These are phyloP conservation scores for Cutaneotrichosporon spelunceum DNA, from an alignment of 1,284 basidiomycete species.

Conservation along the genomic window DNA sequence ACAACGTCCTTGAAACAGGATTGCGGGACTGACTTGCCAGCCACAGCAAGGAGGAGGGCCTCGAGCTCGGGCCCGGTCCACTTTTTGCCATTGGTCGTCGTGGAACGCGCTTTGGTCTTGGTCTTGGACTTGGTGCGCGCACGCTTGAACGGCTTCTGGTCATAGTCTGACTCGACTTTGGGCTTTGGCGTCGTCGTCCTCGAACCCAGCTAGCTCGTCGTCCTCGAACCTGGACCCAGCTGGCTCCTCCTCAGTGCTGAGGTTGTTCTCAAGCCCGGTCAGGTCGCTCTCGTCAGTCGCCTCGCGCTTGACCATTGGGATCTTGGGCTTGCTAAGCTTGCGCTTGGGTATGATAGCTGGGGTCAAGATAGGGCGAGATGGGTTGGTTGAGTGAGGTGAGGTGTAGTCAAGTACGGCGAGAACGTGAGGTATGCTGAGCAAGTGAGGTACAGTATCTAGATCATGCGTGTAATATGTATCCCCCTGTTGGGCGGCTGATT, in stretches of 20 bases:
- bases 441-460: no score
- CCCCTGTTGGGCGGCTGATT: no score
- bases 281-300: no score
- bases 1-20: neutral
- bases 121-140: neutral
- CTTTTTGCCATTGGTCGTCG: slow-evolving; percentile 14
- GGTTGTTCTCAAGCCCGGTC: no score
- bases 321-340: neutral
- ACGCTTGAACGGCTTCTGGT: neutral
- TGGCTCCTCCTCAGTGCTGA: no score
- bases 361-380: neutral
- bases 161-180: neutral
- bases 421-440: neutral
- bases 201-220: neutral
- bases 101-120: no score
- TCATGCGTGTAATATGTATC: no score
- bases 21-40: no score
- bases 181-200: neutral
- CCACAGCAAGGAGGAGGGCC: neutral
- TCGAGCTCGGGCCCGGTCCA: slow-evolving; percentile 2
- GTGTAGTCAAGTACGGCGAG: no score
- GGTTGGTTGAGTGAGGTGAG: no score
- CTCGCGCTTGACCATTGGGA: no score
- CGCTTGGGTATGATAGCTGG: neutral
- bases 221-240: neutral